These are phyloP conservation scores for Taxillus chinensis DNA, from an alignment of 164 flowering plant genomes.

Conservation along the genomic window DNA sequence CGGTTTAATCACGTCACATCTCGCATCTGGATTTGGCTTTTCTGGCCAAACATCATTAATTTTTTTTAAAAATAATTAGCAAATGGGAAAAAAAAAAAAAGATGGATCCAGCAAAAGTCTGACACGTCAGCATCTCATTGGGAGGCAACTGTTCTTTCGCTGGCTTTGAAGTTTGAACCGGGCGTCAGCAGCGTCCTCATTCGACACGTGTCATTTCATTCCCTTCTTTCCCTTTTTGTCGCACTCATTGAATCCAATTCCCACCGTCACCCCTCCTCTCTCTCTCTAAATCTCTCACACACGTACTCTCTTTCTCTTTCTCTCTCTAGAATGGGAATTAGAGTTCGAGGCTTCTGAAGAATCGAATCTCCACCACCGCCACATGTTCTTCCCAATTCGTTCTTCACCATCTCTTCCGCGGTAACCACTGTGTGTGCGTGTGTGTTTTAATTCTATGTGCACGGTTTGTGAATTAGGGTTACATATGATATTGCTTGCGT, in stretches of 20 bases:
- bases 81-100: neutral
- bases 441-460: neutral
- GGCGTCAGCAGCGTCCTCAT: neutral
- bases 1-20: too few species aligned
- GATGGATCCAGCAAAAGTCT: neutral
- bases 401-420: neutral
- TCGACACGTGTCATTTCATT: constrained; percentile 2
- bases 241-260: neutral
- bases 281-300: neutral
- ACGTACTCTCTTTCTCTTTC: neutral
- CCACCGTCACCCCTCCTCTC: neutral
- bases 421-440: constrained; percentile 7
- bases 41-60: too few species aligned
- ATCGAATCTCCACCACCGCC: constrained; percentile 2
- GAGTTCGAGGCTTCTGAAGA: too few species aligned
- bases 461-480: neutral
- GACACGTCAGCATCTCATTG: constrained; percentile 6
- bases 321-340: neutral
- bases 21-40: too few species aligned
- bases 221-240: neutral
- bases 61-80: too few species aligned
- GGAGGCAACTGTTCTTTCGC: neutral
- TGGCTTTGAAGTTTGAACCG: neutral
- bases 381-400: constrained; percentile 4
- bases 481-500: neutral